A percentile compares a stretch with the other conserved stretches of the same genome.
Conservation (phyloP, 352 stramenopile genomes). For the Globisporangium yorkense region DNA sequence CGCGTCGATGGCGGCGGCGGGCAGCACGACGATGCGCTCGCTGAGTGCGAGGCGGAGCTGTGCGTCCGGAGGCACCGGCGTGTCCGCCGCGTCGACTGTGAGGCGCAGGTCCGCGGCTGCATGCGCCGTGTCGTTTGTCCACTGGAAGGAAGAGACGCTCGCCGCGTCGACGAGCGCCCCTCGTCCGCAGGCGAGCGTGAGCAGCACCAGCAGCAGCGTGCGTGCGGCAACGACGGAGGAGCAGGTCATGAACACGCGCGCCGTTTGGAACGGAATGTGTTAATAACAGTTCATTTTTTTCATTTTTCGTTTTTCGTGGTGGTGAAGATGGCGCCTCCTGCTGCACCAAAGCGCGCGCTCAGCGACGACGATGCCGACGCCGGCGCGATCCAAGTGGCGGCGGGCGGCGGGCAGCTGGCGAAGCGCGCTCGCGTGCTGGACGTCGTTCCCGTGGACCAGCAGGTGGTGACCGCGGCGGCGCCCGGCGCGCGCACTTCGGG, state of each 20-base stretch:
- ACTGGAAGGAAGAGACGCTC: conserved; percentile 5
- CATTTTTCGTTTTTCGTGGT: not conserved
- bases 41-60: conserved; percentile 25
- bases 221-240: not conserved
- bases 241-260: no score
- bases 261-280: no score
- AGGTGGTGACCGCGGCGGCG: conserved; percentile 48
- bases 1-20: conserved; percentile 16
- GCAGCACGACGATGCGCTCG: conserved; percentile 15
- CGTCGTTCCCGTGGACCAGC: conserved; percentile 62
- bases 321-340: not conserved
- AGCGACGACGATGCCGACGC: conserved; percentile 10
- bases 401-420: conserved; percentile 25
- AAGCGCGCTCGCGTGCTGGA: conserved; percentile 69
- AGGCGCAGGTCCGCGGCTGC: conserved; percentile 16
- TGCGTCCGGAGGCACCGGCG: conserved; percentile 20
- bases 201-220: not conserved
- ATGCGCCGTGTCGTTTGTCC: conserved; percentile 26
- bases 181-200: not conserved
- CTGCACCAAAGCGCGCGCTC: conserved; percentile 14
- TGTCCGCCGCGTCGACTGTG: conserved; percentile 18
- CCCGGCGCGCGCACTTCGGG: conserved; percentile 58
- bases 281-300: not conserved
- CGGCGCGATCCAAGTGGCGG: conserved; percentile 4
- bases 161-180: not conserved